phyloP scores from a whole-genome alignment of 108 stramenopile genomes.

The Nannochloropsis gaditana region DNA sequence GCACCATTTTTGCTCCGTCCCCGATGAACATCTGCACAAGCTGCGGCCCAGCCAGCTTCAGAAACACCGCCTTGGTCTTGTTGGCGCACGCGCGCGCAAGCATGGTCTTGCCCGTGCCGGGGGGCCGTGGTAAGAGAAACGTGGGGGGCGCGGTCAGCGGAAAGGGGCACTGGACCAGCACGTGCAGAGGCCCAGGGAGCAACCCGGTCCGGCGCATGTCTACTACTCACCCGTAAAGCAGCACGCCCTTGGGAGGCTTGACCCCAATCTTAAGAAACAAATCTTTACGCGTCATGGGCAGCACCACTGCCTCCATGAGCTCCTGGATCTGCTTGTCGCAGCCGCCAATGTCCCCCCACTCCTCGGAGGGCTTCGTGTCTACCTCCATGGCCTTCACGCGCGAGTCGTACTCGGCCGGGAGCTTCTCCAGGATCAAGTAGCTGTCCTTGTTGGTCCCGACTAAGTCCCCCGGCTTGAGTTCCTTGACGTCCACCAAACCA shows the following conservation, averaged over 20 bases:
- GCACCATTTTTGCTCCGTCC: constrained; percentile 96
- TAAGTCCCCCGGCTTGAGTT: constrained; percentile 91
- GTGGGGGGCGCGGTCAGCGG: neutral
- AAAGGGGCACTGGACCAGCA: neutral
- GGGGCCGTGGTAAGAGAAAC: constrained; percentile 56
- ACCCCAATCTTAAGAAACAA: constrained; percentile 92
- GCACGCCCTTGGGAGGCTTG: constrained; percentile 92
- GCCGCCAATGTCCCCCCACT: constrained; percentile 89
- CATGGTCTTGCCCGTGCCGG: constrained; percentile 98
- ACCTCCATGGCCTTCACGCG: constrained; percentile 98
- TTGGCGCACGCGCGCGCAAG: constrained; percentile 98
- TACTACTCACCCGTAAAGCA: constrained; percentile 43
- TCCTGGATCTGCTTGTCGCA: constrained; percentile 97
- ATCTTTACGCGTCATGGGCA: constrained; percentile 98
- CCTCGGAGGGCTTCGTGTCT: constrained; percentile 96
- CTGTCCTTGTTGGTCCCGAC: constrained; percentile 99
- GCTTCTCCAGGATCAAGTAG: constrained; percentile 97
- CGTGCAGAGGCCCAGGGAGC: neutral
- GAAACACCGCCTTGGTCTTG: constrained; percentile 96
- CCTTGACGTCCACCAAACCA: constrained; percentile 89
- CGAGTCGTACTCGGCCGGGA: constrained; percentile 97
- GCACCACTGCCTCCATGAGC: constrained; percentile 95
- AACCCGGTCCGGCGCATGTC: neutral
- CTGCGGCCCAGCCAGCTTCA: constrained; percentile 97
- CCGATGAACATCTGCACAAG: constrained; percentile 98